These are phyloP conservation scores for Cadophora sp. DNA, from an alignment of 2,329 filamentous ascomycete species.

Conservation along the genomic window DNA sequence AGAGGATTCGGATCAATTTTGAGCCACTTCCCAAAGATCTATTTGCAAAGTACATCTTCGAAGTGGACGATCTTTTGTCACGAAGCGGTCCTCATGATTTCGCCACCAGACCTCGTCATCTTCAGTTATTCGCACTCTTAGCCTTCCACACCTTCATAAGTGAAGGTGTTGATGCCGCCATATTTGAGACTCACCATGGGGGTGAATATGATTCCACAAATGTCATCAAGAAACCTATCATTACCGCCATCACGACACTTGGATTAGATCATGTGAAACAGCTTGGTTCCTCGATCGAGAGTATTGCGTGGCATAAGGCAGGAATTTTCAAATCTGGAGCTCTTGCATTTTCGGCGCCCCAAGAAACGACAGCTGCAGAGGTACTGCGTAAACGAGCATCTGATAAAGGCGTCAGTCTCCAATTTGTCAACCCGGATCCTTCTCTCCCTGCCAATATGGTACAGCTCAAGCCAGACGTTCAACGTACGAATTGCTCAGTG, in stretches of 20 bases:
- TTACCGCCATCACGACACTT: constrained; percentile 65
- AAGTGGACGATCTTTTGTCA: constrained; percentile 64
- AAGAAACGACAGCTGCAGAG: constrained; percentile 52
- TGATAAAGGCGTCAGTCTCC: constrained; percentile 50
- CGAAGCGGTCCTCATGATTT: constrained; percentile 1
- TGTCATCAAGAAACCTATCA: constrained; percentile 61
- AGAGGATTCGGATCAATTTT: constrained; percentile 68
- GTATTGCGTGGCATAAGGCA: constrained; percentile 76
- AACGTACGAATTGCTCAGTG: constrained; percentile 61
- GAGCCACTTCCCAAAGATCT: constrained; percentile 60
- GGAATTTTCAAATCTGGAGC: constrained; percentile 70
- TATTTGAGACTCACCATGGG: constrained; percentile 72
- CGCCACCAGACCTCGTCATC: constrained; percentile 56
- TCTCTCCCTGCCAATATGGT: constrained; percentile 24
- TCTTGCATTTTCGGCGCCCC: constrained; percentile 64
- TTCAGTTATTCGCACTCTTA: constrained; percentile 67
- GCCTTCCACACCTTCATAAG: constrained; percentile 69
- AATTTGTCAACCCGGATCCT: constrained; percentile 32
- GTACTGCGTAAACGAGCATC: constrained; percentile 60
- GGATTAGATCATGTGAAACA: constrained; percentile 71
- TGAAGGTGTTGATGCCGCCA: constrained; percentile 65
- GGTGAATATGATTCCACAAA: constrained; percentile 74
- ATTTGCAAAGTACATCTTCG: constrained; percentile 70
- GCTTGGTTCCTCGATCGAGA: constrained; percentile 65
- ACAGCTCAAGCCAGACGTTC: constrained; percentile 57